Evolutionary conservation across 352 stramenopile species (phyloP).

Genomic region (Poterioochromonas sp.): DNA sequence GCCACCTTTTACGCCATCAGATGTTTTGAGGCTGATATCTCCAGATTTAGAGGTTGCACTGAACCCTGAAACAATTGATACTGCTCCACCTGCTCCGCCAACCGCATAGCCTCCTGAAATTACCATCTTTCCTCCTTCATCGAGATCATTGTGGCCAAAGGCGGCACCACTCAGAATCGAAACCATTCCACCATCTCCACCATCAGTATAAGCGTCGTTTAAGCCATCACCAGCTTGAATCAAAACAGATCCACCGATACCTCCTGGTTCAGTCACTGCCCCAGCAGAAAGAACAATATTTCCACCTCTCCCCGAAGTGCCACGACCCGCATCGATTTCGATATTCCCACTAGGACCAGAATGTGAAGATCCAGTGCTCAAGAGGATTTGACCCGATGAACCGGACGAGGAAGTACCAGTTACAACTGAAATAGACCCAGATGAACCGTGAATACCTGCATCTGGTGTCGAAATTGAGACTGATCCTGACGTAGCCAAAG

Average conservation of each 20-base stretch:
- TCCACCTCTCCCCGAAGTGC: constrained; percentile 61
- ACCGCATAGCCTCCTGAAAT: constrained; percentile 36
- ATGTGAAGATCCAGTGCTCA: constrained; percentile 48
- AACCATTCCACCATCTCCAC: constrained; percentile 71
- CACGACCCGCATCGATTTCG: constrained; percentile 47
- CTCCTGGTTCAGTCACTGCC: constrained; percentile 45
- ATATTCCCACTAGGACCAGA: constrained; percentile 36
- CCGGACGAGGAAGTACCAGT: constrained; percentile 47
- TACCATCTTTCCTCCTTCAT: constrained; percentile 26
- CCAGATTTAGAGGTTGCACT: constrained; percentile 49
- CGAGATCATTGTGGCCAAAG: constrained; percentile 50
- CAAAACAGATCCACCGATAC: constrained; percentile 51
- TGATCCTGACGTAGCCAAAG: constrained; percentile 60
- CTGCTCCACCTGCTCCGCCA: constrained; percentile 43
- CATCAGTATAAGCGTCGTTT: constrained; percentile 56
- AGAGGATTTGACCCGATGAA: constrained; percentile 34
- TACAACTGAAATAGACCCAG: constrained; percentile 56
- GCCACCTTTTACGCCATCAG: constrained; percentile 45
- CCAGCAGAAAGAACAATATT: constrained; percentile 61
- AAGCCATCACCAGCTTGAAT: constrained; percentile 50
- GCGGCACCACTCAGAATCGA: constrained; percentile 65
- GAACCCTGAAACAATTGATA: constrained; percentile 49
- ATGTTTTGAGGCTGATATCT: constrained; percentile 45
- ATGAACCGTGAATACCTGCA: constrained; percentile 62
- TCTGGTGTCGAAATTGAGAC: constrained; percentile 61